phyloP scores from a whole-genome alignment of 75 land plant genomes.

The Picea glauca region DNA sequence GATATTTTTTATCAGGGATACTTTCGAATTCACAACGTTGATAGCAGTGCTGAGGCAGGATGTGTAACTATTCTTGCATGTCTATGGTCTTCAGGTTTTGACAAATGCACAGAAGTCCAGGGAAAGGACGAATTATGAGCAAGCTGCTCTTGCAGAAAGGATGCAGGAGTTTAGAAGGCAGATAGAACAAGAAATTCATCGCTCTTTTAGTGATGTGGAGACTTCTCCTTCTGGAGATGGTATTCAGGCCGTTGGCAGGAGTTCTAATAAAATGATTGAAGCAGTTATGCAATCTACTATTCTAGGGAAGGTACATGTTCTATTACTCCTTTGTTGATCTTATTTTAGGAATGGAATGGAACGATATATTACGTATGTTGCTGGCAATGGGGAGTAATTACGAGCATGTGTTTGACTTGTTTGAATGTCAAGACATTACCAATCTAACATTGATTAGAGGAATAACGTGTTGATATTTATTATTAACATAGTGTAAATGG shows the following conservation, averaged over 20 bases:
- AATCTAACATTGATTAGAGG: too few species aligned
- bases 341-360: background rate
- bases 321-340: background rate
- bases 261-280: conserved; percentile 74
- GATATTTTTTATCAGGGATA: background rate
- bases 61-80: background rate
- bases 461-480: too few species aligned
- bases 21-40: background rate
- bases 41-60: background rate
- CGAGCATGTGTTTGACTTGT: too few species aligned
- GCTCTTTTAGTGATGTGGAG: conserved; percentile 48
- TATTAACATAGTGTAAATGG: too few species aligned
- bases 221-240: conserved; percentile 60
- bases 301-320: conserved; percentile 65
- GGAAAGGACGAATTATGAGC: conserved; percentile 95
- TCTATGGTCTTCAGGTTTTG: conserved; percentile 51
- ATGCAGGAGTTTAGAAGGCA: conserved; percentile 96
- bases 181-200: conserved; percentile 80
- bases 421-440: too few species aligned
- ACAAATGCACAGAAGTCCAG: conserved; percentile 98
- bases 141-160: conserved; percentile 91
- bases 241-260: conserved; percentile 51
- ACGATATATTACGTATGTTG: too few species aligned
- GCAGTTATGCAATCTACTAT: conserved; percentile 75
- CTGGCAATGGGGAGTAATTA: too few species aligned